Base-by-base conservation (phyloP, 176 grass and related monocot genomes). In the Ampelocalamus luodianensis region DNA sequence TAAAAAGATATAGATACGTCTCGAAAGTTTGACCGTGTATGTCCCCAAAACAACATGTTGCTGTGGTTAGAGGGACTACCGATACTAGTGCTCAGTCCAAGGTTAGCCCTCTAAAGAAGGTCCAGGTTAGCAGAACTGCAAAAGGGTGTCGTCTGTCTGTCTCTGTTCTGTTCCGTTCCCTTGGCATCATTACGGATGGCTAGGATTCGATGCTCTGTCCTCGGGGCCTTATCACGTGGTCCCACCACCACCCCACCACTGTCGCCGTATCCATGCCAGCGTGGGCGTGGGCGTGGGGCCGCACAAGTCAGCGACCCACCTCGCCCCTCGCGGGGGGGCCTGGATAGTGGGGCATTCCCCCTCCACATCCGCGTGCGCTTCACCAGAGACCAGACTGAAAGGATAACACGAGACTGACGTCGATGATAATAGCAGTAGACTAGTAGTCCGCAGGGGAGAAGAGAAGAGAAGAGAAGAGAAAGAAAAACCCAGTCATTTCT, bases 161-260 rank as follows among this genome's bases (percentile, higher is more conserved):
- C 3, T 11, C 3, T n/a, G n/a, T n/a, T 23, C 20, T 23, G 53
- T 15, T 0, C 65, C n/a, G 67, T 71, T 22, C 66, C 65, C 13
- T 4, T 64, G 18, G 10, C 34, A 6, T 20, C 16, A 7, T 39
- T 8, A 36, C 8, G 9, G 46, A 56, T 32, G 65, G 74, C 74
- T 18, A 70, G 68, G 70, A 63, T 58, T 76, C 49, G 8, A 60
- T 18, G 16, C 61, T 44, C 24, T 75, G 81, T 56, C 68, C 45
- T 13, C 45, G 6, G 10, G 3, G 8, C 40, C 78, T 13, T 5
- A 29, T 38, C 63, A 50, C 5, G 4, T 46, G 79, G 51, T 10
- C 72, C 79, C 78, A 58, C 69, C 50, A 39, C 46, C 1, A 0
- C 20, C 36, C 50, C 72, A 59, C 37, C 54, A 26, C 14, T 22